Percentiles rank a stretch among this genome's conserved stretches.
phyloP scores from a whole-genome alignment of 2,329 filamentous ascomycete genomes.

The Aspergillus latus region DNA sequence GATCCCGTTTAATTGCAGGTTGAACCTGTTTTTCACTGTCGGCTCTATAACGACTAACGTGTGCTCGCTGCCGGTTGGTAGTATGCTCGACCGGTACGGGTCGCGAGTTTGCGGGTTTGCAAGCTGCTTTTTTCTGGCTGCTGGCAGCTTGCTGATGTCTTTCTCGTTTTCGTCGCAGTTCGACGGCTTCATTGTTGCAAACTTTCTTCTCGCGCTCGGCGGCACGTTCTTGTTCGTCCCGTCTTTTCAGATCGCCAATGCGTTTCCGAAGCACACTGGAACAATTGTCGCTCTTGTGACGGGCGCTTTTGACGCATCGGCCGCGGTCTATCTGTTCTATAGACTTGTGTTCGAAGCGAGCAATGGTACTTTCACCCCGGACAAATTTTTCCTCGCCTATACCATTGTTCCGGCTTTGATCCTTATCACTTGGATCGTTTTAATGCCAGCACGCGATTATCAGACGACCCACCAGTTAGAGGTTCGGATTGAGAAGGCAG shows the following conservation, averaged over 20 bases:
- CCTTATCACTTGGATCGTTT: constrained; percentile 60
- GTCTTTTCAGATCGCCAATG: constrained; percentile 79
- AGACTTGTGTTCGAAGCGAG: constrained; percentile 67
- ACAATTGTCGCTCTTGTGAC: constrained; percentile 75
- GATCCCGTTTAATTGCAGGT: constrained; percentile 30
- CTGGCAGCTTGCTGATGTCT: constrained; percentile 70
- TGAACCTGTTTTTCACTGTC: constrained; percentile 91
- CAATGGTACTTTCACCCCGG: constrained; percentile 42
- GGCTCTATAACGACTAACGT: constrained; percentile 87
- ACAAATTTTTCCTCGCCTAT: constrained; percentile 70
- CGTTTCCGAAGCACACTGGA: constrained; percentile 73
- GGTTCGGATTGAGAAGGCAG: constrained; percentile 59
- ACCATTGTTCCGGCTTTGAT: constrained; percentile 69
- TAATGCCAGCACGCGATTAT: constrained; percentile 72
- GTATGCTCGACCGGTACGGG: constrained; percentile 78
- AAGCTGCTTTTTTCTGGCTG: constrained; percentile 64
- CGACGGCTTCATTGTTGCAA: constrained; percentile 72
- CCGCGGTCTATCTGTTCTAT: constrained; percentile 74
- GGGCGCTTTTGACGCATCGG: constrained; percentile 79
- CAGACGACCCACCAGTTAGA: constrained; percentile 78
- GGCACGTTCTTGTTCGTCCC: constrained; percentile 80
- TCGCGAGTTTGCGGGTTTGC: constrained; percentile 74
- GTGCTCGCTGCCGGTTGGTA: constrained; percentile 77
- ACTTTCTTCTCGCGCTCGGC: constrained; percentile 72
- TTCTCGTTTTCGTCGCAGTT: constrained; percentile 62